Base-by-base conservation (phyloP, 2,329 filamentous ascomycete species). In the Xylaria multiplex region DNA sequence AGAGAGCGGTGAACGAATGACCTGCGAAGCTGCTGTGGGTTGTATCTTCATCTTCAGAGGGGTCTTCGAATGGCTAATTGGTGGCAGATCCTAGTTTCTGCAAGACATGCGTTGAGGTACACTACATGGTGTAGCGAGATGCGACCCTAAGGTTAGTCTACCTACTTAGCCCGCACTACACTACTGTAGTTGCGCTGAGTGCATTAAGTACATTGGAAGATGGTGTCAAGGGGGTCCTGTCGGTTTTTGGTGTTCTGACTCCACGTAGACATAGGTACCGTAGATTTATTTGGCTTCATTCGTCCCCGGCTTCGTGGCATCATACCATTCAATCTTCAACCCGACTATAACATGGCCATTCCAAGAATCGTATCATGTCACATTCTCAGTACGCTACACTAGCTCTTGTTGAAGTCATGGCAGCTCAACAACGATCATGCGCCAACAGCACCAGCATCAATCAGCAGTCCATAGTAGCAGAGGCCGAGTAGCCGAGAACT, bases 1-100 rank as follows among this genome's bases (percentile, higher is more conserved):
- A 64, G 66, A 50, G 62, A 71, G 73, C 73, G 73, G 73, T 75
- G 73, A 74, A 70, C 70, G 69, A 70, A 71, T 72, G 64, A 53
- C 65, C 63, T 45, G 55, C 62, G 50, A 55, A 62, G 37, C 27
- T 58, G 50, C n/a, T 55, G 58, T 45, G 35, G 56, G 58, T 56
- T 59, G 50, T 59, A 69, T 56, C 52, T 43, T 49, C 58, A 69
- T 49, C 49, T 57, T 13, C 59, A 58, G 58, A 64, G 57, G 61
- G 57, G 49, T 56, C 32, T 7, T 24, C 43, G 45, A 45, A 30
- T 45, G 43, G 22, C 45, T 66, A 24, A 54, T 64, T 66, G 62
- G 62, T 30, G 35, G 58, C 35, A 52, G 54, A 61, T 50, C 59
- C 65, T 57, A 14, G 57, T 43, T 66, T 57, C 68, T 70, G 65